These are phyloP conservation scores for Lichtheimia hyalospora DNA, from an alignment of 371 early-diverging fungal species.

Conservation along the genomic window DNA sequence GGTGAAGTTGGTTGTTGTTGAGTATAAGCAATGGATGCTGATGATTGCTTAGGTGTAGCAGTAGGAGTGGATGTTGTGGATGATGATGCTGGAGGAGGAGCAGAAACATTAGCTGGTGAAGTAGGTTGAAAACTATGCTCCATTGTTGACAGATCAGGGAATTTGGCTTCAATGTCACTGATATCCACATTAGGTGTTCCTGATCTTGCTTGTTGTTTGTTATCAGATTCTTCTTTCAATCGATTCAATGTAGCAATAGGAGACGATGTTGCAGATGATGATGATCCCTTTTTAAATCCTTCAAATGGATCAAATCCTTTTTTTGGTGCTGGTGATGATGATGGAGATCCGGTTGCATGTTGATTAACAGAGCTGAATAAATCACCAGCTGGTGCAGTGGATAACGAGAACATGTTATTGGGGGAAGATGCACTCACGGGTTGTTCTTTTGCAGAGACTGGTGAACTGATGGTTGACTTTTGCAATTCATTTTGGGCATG, in stretches of 20 bases:
- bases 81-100: constrained; percentile 1
- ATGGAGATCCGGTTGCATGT: constrained; percentile 8
- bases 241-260: constrained; percentile 26
- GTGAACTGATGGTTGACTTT: constrained; percentile 13
- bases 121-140: constrained; percentile 35
- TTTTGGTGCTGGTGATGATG: not conserved
- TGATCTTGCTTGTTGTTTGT: constrained; percentile 9
- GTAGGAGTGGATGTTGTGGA: not conserved
- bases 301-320: constrained; percentile 40
- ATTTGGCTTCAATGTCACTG: constrained; percentile 48
- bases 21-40: not conserved
- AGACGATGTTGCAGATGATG: constrained; percentile 16
- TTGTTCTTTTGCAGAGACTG: constrained; percentile 8
- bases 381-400: constrained; percentile 18
- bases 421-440: not conserved
- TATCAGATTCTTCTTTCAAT: constrained; percentile 27
- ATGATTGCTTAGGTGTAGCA: not conserved
- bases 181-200: constrained; percentile 32
- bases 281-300: constrained; percentile 23
- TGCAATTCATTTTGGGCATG: constrained; percentile 25
- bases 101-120: constrained; percentile 7
- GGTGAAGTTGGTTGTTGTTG: not conserved
- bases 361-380: constrained; percentile 22
- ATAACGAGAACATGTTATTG: constrained; percentile 24
- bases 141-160: constrained; percentile 48